Conservation (phyloP, 176 grass and related monocot species). For the Thalia dealbata region DNA sequence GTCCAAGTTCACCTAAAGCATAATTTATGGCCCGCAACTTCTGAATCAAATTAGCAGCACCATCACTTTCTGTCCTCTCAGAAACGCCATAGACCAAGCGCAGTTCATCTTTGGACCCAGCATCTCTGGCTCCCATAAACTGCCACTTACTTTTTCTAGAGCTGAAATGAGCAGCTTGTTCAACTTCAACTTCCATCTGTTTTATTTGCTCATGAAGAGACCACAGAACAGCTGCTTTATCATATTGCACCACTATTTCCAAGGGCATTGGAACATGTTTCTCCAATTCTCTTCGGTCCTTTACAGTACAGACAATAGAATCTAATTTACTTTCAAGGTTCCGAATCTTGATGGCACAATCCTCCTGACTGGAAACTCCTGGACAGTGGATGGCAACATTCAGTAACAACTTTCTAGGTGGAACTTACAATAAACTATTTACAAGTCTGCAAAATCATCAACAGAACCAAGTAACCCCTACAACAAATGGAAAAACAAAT, state of each 20-base stretch:
- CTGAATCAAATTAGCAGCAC: constrained; percentile 97
- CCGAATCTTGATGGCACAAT: constrained; percentile 98
- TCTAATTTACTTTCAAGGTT: constrained; percentile 97
- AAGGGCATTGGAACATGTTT: constrained; percentile 96
- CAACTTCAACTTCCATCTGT: constrained; percentile 80
- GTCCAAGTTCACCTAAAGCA: constrained; percentile 93
- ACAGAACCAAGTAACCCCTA: not conserved
- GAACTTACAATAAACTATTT: constrained; percentile 8
- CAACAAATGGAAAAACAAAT: constrained; percentile 6
- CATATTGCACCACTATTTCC: constrained; percentile 75
- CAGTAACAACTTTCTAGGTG: constrained; percentile 22
- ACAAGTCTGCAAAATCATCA: not conserved
- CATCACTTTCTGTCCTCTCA: constrained; percentile 98
- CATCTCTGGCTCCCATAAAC: constrained; percentile 98
- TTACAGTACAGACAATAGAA: constrained; percentile 83
- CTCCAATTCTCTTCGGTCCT: constrained; percentile 90
- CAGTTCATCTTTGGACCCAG: constrained; percentile 86
- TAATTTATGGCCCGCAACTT: constrained; percentile 94
- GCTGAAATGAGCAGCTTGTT: constrained; percentile 74
- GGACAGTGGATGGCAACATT: constrained; percentile 18
- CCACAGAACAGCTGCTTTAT: constrained; percentile 82
- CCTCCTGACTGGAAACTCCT: constrained; percentile 98
- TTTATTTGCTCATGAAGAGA: constrained; percentile 87
- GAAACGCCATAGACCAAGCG: constrained; percentile 97
- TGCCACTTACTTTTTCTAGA: constrained; percentile 96